Evolutionary conservation across 2,329 filamentous ascomycete genomes (phyloP), one percentile per base, ranked within the genome.

Genomic region (Epichloe baconii): DNA sequence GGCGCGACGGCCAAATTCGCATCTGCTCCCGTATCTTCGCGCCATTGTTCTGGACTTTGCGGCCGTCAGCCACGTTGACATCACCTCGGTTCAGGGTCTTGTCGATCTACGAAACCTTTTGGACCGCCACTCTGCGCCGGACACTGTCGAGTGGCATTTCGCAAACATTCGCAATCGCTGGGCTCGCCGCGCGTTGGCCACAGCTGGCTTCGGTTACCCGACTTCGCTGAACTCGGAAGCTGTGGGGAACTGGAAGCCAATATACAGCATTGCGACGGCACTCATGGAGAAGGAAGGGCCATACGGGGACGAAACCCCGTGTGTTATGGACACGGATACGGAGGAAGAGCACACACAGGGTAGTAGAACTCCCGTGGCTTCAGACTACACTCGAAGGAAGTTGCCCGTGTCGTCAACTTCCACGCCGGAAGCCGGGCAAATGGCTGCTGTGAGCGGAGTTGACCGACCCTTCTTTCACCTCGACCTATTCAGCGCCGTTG

Each of bases 21-120:
- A 66, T 35, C 58, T 59, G 12, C 65, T 72, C 0, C 77, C 78
- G 0, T 62, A 70, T 11, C 67, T 81, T 15, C 71, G 71, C 5
- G 77, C 79, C 5, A 56, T 83, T 8, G 68, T 82, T 10, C 66
- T 82, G 2, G 79, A 82, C 63, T 79, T 77, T 58, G 74, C 74
- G 0, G 69, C 76, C 1, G 75, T 82, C 44, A 77, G 78, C 58
- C 70, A 72, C 51, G 65, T 82, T 31, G 79, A 83, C 53, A 71
- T 79, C 8, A 81, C 78, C 0, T 74, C 75, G 2, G 63, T 80
- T 0, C 78, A 82, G 57, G 74, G 74, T 0, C 65, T 83, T 11
- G 68, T 79, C 44, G 77, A 81, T 57, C 63, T 79, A 12, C 71
- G 77, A 41, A 74, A 73, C 55, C 70, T 74, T 21, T 66, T 82